These are phyloP conservation scores for Triticum timopheevii DNA, from an alignment of 176 grass and related monocot species.

Conservation along the genomic window DNA sequence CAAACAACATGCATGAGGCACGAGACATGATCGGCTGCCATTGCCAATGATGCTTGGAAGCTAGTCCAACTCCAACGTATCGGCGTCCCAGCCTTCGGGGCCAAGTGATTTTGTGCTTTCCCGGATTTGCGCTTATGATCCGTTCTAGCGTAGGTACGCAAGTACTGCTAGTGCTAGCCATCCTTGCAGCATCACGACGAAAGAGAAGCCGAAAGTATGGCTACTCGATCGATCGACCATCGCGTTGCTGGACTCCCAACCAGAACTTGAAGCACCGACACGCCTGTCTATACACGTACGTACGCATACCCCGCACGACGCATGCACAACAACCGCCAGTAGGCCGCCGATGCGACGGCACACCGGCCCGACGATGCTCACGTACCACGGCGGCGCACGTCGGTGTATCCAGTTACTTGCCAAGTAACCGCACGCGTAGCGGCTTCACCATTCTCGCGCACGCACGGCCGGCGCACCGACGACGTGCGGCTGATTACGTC, in stretches of 20 bases:
- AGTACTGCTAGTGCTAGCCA: background rate
- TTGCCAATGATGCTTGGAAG: too few species aligned
- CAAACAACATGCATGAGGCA: too few species aligned
- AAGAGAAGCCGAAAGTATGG: background rate
- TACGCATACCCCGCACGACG: too few species aligned
- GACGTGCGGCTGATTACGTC: background rate
- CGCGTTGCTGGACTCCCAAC: background rate
- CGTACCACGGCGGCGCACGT: too few species aligned
- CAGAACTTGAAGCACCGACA: background rate
- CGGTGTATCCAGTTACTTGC: too few species aligned
- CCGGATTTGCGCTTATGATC: background rate
- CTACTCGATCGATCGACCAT: background rate
- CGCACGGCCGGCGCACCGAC: background rate
- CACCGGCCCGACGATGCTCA: background rate
- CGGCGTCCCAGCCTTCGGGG: background rate
- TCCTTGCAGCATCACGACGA: background rate
- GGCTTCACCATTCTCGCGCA: too few species aligned
- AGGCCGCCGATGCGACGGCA: background rate
- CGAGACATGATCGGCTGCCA: too few species aligned
- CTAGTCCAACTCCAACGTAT: background rate
- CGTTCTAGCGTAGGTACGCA: background rate
- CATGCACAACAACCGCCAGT: background rate
- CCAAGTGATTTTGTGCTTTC: background rate
- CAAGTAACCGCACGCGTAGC: too few species aligned
- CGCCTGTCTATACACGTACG: too few species aligned